Conservation (phyloP, 768 basidiomycete species). For the Tricholoma furcatifolium region DNA sequence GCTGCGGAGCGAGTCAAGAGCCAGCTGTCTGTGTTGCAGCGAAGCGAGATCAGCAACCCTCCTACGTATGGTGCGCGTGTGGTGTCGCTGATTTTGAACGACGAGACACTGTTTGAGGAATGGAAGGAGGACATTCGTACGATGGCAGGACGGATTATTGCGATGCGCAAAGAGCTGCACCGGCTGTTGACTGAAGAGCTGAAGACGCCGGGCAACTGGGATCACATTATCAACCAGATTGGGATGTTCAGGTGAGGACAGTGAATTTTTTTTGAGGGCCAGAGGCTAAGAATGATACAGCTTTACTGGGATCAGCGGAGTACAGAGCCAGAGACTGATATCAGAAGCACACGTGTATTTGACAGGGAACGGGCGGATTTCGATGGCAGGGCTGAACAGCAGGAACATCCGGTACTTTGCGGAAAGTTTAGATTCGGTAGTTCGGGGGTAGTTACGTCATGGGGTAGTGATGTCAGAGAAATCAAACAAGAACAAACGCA, state of each 20-base stretch:
- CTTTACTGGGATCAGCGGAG: slow-evolving; percentile 77
- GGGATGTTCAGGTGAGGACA: slow-evolving; percentile 88
- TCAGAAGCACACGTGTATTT: slow-evolving; percentile 82
- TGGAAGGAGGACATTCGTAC: slow-evolving; percentile 90
- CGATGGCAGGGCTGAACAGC: slow-evolving; percentile 90
- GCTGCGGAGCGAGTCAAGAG: slow-evolving; percentile 74
- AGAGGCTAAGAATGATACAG: slow-evolving; percentile 34
- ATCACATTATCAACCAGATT: slow-evolving; percentile 94
- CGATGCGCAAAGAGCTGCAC: slow-evolving; percentile 83
- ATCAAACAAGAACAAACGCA: slow-evolving; percentile 15
- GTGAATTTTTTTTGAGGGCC: background rate
- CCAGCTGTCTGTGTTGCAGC: slow-evolving; percentile 87
- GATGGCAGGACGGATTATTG: slow-evolving; percentile 93
- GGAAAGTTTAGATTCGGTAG: slow-evolving; percentile 62
- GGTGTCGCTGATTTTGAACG: slow-evolving; percentile 81
- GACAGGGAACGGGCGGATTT: slow-evolving; percentile 86
- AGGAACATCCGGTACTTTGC: slow-evolving; percentile 79
- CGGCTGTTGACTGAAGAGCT: slow-evolving; percentile 71
- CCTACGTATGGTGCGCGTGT: slow-evolving; percentile 88
- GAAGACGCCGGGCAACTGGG: slow-evolving; percentile 91
- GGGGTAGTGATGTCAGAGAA: slow-evolving; percentile 33
- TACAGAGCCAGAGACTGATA: slow-evolving; percentile 65
- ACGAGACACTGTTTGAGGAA: slow-evolving; percentile 69
- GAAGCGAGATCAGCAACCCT: slow-evolving; percentile 95
- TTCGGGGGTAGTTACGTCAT: slow-evolving; percentile 35